Conservation (phyloP, 257 asterid species). For the Solanum microdontum region DNA sequence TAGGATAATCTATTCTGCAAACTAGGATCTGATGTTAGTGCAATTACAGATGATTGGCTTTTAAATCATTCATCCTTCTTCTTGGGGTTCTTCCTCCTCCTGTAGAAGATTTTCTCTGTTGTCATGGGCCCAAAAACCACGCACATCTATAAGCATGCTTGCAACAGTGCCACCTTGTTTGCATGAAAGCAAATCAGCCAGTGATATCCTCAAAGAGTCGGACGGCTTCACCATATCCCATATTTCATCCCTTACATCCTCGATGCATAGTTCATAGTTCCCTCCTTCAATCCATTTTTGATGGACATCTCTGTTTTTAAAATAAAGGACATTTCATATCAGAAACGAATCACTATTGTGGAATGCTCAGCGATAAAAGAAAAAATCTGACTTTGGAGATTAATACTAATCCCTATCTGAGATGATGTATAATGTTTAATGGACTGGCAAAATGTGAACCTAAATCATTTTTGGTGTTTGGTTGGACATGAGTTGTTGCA, state of each 20-base stretch:
- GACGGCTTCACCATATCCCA: conserved; percentile 99
- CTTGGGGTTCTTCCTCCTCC: conserved; percentile 99
- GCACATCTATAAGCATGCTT: conserved; percentile 95
- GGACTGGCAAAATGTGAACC: not conserved
- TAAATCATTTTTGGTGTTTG: not conserved
- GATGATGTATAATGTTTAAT: not conserved
- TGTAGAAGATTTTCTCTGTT: conserved; percentile 95
- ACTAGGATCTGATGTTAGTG: not conserved
- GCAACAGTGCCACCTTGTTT: conserved; percentile 98
- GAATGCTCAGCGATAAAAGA: not conserved
- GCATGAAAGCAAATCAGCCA: conserved; percentile 72
- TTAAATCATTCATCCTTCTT: conserved; percentile 37
- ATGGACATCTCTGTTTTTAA: conserved; percentile 82
- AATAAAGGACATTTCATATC: not conserved
- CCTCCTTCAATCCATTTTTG: conserved; percentile 99
- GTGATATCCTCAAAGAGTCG: conserved; percentile 60
- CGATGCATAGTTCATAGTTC: conserved; percentile 89
- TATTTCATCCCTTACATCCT: conserved; percentile 95
- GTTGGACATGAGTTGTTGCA: not conserved
- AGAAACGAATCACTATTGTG: not conserved
- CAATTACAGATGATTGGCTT: not conserved
- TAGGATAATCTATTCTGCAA: not conserved
- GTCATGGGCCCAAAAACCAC: conserved; percentile 99
- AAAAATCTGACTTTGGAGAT: not conserved
- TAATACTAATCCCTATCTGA: not conserved